Percentiles rank a stretch among this genome's conserved stretches.
These are phyloP conservation scores for Hibiscus syriacus DNA, from an alignment of 345 rosid species.

Conservation along the genomic window DNA sequence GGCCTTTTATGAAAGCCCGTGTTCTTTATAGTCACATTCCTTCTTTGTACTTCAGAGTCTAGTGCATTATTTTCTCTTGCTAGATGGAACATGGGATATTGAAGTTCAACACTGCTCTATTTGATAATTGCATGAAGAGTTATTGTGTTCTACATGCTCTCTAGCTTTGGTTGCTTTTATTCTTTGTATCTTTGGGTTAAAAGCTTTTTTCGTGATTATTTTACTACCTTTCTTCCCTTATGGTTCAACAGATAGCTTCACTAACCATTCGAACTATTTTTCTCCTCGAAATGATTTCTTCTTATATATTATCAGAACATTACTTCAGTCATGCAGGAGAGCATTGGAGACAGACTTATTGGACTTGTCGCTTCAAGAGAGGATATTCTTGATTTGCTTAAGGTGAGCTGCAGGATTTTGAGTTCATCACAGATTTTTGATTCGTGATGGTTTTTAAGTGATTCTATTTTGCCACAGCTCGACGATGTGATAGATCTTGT, in stretches of 20 bases:
- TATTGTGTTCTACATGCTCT: background rate
- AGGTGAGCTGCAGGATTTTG: too few relatives aligned
- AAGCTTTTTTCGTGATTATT: background rate
- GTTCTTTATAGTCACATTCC: background rate
- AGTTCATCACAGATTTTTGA: background rate
- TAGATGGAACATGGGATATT: background rate
- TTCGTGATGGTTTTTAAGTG: background rate
- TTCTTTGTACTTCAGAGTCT: background rate
- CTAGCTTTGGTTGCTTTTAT: background rate
- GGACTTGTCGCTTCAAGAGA: too few relatives aligned
- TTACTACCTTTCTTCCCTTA: background rate
- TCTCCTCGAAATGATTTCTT: background rate
- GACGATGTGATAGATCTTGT: too few relatives aligned
- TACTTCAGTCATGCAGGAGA: slow-evolving; percentile 48
- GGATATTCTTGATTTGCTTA: too few relatives aligned
- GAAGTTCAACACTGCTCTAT: background rate
- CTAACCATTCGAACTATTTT: slow-evolving; percentile 56
- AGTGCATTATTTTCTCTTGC: background rate
- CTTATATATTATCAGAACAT: slow-evolving; percentile 36
- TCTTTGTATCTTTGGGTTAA: background rate
- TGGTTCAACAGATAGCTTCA: slow-evolving; percentile 48
- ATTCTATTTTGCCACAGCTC: slow-evolving; percentile 32
- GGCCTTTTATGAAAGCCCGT: background rate
- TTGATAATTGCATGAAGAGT: background rate
- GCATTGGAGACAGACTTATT: slow-evolving; percentile 46